Evolutionary conservation across 208 protist genomes (phyloP).

Genomic region (Sergeia podlipaevii): DNA sequence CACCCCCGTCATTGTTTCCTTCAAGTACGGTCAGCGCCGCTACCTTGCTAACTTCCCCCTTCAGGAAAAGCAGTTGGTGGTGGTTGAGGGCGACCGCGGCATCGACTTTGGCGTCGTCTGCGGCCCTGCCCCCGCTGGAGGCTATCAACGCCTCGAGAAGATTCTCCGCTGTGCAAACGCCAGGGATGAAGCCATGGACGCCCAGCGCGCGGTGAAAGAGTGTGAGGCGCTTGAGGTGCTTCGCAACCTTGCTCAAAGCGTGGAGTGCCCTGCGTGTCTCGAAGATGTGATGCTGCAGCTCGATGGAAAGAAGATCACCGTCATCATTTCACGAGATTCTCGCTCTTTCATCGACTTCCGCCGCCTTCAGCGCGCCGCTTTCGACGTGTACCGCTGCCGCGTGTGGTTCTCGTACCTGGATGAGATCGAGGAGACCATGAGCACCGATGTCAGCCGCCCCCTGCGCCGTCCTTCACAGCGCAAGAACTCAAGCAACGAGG

Average conservation of each 20-base stretch:
- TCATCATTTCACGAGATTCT: slow-evolving; percentile 51
- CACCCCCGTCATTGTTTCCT: slow-evolving; percentile 35
- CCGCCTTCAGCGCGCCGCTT: slow-evolving; percentile 62
- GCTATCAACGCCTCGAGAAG: background rate
- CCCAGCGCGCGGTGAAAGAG: slow-evolving; percentile 31
- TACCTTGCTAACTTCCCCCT: slow-evolving; percentile 33
- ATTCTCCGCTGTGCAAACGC: slow-evolving; percentile 32
- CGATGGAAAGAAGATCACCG: slow-evolving; percentile 75
- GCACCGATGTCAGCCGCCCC: slow-evolving; percentile 38
- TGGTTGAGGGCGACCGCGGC: slow-evolving; percentile 77
- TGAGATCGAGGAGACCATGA: slow-evolving; percentile 66
- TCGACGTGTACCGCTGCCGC: slow-evolving; percentile 72
- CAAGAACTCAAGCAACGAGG: slow-evolving; percentile 5
- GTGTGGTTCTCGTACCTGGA: slow-evolving; percentile 82
- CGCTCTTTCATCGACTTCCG: slow-evolving; percentile 73
- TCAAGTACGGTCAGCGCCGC: slow-evolving; percentile 73
- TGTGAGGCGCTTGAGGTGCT: slow-evolving; percentile 41
- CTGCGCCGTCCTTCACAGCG: slow-evolving; percentile 18
- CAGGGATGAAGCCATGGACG: slow-evolving; percentile 36
- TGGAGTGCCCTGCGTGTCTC: slow-evolving; percentile 36
- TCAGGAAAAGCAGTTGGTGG: slow-evolving; percentile 30
- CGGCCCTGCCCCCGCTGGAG: slow-evolving; percentile 1
- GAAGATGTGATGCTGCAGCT: slow-evolving; percentile 74
- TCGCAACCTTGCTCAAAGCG: slow-evolving; percentile 39
- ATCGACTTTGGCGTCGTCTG: slow-evolving; percentile 59